Conservation (phyloP, 495 filamentous ascomycete genomes). For the Podospora tetraspora region DNA sequence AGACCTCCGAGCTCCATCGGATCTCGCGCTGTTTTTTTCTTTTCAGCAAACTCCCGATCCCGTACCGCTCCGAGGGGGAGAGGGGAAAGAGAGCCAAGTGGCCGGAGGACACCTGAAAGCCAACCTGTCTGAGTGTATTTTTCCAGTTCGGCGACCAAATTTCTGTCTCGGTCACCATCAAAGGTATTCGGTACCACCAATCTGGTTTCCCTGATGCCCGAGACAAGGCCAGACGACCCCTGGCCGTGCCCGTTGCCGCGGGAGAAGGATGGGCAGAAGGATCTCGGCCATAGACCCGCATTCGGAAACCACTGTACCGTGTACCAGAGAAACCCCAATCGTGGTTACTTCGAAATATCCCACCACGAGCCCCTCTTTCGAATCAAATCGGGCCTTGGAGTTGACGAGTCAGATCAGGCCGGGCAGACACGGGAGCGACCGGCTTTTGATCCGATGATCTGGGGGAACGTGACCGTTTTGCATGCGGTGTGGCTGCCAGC, state of each 20-base stretch:
- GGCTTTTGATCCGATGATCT: slow-evolving; percentile 16
- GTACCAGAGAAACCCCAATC: slow-evolving; percentile 5
- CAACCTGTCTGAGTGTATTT: neutral
- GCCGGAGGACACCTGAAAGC: neutral
- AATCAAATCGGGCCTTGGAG: neutral
- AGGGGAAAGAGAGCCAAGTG: neutral
- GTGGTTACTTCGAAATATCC: neutral
- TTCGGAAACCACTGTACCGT: neutral
- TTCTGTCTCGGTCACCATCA: neutral
- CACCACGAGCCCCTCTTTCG: neutral
- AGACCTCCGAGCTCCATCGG: neutral
- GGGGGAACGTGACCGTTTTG: slow-evolving; percentile 11
- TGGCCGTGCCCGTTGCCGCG: neutral
- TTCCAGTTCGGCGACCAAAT: neutral
- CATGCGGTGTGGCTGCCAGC: slow-evolving; percentile 7
- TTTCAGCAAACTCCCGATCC: neutral
- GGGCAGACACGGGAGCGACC: neutral
- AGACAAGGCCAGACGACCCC: neutral
- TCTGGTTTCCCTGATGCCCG: neutral
- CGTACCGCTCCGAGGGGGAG: neutral
- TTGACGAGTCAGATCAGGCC: neutral
- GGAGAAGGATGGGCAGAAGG: slow-evolving; percentile 11
- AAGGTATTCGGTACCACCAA: neutral
- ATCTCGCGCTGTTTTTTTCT: neutral
- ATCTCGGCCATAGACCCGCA: neutral